A percentile compares a stretch with the other conserved stretches of the same genome.
Evolutionary conservation across 129 eudicot genomes (phyloP).

Genomic region (Chrysanthemum makinoi): DNA sequence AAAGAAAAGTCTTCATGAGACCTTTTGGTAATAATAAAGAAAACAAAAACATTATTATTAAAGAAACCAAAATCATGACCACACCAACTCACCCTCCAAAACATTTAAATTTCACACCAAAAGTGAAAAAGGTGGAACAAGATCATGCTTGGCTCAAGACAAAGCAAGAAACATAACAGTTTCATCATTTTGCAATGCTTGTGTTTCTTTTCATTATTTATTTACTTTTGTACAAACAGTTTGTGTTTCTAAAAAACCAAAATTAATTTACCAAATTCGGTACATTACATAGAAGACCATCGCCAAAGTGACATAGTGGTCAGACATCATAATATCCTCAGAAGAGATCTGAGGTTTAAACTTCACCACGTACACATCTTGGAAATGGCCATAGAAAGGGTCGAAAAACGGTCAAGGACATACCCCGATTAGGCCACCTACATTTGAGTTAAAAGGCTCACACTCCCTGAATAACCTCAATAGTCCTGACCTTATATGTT

Average conservation of each 20-base stretch:
- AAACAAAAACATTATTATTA: conserved; percentile 18
- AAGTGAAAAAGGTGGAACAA: conserved; percentile 16
- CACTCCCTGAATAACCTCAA: not conserved
- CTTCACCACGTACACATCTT: too few species aligned
- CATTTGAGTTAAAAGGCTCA: too few species aligned
- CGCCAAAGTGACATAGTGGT: not conserved
- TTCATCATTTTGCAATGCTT: conserved; percentile 9
- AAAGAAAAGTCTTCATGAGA: conserved; percentile 25
- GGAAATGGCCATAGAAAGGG: too few species aligned
- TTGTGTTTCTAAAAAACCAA: not conserved
- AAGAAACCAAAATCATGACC: conserved; percentile 29
- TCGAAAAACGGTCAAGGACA: too few species aligned
- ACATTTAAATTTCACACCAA: conserved; percentile 17
- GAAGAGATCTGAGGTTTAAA: too few species aligned
- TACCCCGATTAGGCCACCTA: too few species aligned
- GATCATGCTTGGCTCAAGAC: conserved; percentile 26
- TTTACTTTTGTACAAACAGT: not conserved
- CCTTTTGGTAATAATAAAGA: conserved; percentile 25
- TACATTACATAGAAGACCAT: too few species aligned
- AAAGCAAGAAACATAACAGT: conserved; percentile 4
- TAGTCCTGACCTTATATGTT: not conserved
- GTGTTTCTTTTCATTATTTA: not conserved
- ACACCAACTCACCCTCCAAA: conserved; percentile 25
- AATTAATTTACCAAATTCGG: not conserved
- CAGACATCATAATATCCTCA: not conserved